Conservation (phyloP, 1,284 basidiomycete species). For the Spongispora temasekensis region DNA sequence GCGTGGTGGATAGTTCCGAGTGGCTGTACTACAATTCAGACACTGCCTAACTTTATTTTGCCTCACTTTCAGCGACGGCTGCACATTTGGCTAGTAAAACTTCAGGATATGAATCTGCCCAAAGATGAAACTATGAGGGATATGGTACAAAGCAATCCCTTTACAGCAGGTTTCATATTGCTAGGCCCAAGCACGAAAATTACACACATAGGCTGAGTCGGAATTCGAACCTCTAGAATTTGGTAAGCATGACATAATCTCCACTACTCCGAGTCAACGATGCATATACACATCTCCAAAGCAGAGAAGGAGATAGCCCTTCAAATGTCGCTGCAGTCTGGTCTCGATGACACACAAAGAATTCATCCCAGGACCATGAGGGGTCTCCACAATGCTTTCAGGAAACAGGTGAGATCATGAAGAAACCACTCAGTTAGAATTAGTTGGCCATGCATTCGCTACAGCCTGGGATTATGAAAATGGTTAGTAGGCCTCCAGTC, state of each 20-base stretch:
- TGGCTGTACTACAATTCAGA: no score
- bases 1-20: no score
- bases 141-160: no score
- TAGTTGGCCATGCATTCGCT: neutral
- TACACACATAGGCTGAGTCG: neutral
- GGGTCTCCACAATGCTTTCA: neutral
- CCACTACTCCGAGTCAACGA: neutral
- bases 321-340: neutral
- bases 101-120: no score
- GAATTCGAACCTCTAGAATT: neutral
- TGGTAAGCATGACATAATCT: no score
- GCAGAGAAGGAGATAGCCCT: neutral
- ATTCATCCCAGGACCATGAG: neutral
- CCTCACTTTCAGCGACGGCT: no score
- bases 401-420: neutral
- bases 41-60: no score
- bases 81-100: no score
- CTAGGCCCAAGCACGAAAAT: neutral
- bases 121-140: no score
- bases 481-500: neutral
- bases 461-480: neutral
- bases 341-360: neutral
- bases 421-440: neutral
- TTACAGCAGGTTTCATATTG: neutral
- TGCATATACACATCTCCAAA: neutral